phyloP scores from a whole-genome alignment of 169 alveolate species.

The Perkinsus chesapeaki region DNA sequence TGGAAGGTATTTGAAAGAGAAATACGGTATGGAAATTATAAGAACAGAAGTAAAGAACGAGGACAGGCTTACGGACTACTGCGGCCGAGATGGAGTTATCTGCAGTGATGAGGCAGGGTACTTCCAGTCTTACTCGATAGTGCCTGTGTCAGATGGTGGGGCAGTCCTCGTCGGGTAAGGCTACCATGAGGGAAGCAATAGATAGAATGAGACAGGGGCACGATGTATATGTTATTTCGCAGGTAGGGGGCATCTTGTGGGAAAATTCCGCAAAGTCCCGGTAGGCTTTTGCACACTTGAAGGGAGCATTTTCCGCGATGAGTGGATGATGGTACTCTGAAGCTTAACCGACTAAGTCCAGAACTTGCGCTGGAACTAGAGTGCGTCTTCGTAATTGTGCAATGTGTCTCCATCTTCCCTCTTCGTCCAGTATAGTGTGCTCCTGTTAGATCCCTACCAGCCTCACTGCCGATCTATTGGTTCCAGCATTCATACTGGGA shows the following conservation, averaged over 20 bases:
- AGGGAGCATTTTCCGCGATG: too few relatives aligned
- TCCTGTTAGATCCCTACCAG: neutral
- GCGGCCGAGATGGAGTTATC: neutral
- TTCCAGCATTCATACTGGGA: neutral
- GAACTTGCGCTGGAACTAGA: too few relatives aligned
- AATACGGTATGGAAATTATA: neutral
- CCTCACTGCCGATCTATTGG: neutral
- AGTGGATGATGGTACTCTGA: too few relatives aligned
- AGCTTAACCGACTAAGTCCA: too few relatives aligned
- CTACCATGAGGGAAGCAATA: neutral
- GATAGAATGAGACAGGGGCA: neutral
- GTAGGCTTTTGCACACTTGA: too few relatives aligned
- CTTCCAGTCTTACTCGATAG: neutral
- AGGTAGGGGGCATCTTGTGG: neutral
- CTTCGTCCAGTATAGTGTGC: too few relatives aligned
- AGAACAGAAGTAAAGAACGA: neutral
- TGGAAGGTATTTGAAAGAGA: neutral
- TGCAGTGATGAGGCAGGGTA: neutral
- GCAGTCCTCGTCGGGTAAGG: neutral
- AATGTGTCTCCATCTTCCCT: neutral
- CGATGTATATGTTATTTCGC: neutral
- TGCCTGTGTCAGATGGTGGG: neutral
- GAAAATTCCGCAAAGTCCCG: too few relatives aligned
- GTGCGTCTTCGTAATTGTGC: too few relatives aligned
- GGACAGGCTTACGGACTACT: neutral